Base-by-base conservation (phyloP, 129 eudicot species). In the Lactuca saligna region DNA sequence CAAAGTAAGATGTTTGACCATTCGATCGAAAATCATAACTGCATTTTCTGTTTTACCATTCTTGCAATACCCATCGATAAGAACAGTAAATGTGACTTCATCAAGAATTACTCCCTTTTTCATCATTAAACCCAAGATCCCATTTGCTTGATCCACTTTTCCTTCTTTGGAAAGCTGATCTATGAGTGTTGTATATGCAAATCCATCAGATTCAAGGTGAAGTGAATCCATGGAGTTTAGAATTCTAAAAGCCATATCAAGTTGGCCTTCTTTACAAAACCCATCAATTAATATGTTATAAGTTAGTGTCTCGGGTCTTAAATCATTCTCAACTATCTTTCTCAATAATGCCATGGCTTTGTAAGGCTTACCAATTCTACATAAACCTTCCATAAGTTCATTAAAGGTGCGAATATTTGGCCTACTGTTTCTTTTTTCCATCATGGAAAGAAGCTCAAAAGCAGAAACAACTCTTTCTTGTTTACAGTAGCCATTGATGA, bases 351-450 rank as follows among this genome's bases (percentile, higher is more conserved):
- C 14, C 83, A 78, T 49, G 13, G 83, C 87, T 75, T 74, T 74
- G 42, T 79, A 70, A 60, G 81, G 81, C 48, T 69, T 74, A 41
- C 70, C 73, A 15, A 74, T 54, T 59, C 63, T 82, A 70, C 87
- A 82, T 51, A 82, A 60, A 32, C 83, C 87, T 75, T 75, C 83
- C 66, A 82, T 74, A 44, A 82, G 78, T 79, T 78, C 83, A 67
- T 82, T 82, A 20, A 65, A 82, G 5, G 83, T 78, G 33, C 77
- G 73, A 4, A 82, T 82, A 75, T 78, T 79, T 8, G 87, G 87
- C 39, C 51, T 78, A 55, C 83, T 78, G 6, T 71, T 76, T 54
- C 80, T 65, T 66, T 77, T 78, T 54, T 78, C 83, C 87, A 82
- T 78, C 75, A 78, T 10, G 16, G 81, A 66, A 16, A 82, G 81